Percentiles rank a stretch among this genome's conserved stretches.
These are phyloP conservation scores for Amborella trichopoda DNA, from an alignment of 164 flowering plant species.

Conservation along the genomic window DNA sequence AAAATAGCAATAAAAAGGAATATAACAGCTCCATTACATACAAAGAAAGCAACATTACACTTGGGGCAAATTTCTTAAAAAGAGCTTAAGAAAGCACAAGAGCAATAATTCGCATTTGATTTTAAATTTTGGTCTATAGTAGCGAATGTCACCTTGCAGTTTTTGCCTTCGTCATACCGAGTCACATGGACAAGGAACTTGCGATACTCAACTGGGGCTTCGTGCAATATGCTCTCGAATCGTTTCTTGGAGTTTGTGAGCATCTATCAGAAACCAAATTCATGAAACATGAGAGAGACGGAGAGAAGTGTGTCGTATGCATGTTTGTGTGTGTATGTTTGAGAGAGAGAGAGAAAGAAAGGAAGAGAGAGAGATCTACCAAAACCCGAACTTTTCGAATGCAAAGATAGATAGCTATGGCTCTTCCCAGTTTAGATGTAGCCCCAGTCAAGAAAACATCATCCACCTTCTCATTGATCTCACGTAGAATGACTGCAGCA, in stretches of 20 bases:
- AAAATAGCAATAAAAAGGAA: too few species aligned
- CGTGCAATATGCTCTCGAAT: conserved; percentile 63
- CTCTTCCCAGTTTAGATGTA: conserved; percentile 93
- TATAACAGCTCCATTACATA: too few species aligned
- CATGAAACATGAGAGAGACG: too few species aligned
- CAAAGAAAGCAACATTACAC: too few species aligned
- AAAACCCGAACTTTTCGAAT: conserved; percentile 45
- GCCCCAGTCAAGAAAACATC: conserved; percentile 91
- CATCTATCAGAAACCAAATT: conserved; percentile 40
- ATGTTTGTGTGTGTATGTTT: too few species aligned
- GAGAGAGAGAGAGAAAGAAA: too few species aligned
- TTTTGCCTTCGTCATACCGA: conserved; percentile 65
- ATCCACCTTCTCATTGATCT: conserved; percentile 39
- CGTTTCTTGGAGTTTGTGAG: conserved; percentile 70
- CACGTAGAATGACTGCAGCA: conserved; percentile 77
- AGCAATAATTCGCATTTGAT: too few species aligned
- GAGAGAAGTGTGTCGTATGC: too few species aligned
- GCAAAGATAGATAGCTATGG: conserved; percentile 91
- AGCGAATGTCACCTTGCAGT: conserved; percentile 75
- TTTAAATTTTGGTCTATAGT: too few species aligned
- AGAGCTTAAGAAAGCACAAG: too few species aligned
- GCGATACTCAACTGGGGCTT: conserved; percentile 63
- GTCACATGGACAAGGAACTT: conserved; percentile 72
- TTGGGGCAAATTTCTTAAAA: too few species aligned
- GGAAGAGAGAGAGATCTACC: conserved; percentile 40